Conservation (phyloP, 768 basidiomycete genomes). For the Amanita rubescens region DNA sequence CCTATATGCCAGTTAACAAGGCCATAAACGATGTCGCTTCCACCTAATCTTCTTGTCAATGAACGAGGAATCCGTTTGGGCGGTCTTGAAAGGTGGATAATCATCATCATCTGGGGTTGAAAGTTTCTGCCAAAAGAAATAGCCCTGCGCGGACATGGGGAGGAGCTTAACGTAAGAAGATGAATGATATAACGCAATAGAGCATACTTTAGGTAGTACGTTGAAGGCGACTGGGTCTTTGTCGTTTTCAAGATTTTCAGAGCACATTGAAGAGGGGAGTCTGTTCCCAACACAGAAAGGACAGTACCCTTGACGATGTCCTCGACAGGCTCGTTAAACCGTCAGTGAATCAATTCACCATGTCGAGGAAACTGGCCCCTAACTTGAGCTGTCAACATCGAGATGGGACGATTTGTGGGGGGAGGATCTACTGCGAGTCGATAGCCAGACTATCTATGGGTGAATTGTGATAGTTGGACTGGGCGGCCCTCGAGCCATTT, state of each 20-base stretch:
- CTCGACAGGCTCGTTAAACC: not conserved
- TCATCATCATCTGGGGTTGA: too few relatives aligned
- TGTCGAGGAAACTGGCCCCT: not conserved
- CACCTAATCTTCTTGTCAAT: too few relatives aligned
- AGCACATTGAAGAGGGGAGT: not conserved
- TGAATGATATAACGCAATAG: not conserved
- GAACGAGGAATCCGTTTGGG: too few relatives aligned
- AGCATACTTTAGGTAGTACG: not conserved
- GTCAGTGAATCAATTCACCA: too few relatives aligned
- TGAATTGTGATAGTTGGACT: not conserved
- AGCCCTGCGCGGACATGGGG: not conserved
- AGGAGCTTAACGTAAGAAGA: not conserved
- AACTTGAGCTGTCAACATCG: not conserved
- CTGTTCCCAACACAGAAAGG: not conserved
- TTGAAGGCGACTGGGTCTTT: not conserved
- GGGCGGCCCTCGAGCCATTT: not conserved
- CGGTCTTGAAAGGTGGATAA: too few relatives aligned
- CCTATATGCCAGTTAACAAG: too few relatives aligned
- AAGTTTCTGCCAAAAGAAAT: conserved; percentile 22
- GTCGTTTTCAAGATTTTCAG: not conserved
- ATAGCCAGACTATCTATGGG: not conserved
- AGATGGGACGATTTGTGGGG: not conserved
- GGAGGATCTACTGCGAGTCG: conserved; percentile 1
- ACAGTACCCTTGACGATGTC: not conserved
- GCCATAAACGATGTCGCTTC: too few relatives aligned